Evolutionary conservation across 2,329 filamentous ascomycete genomes (phyloP), one percentile per base, ranked within the genome.

Genomic region (Tolypocladium inflatum): DNA sequence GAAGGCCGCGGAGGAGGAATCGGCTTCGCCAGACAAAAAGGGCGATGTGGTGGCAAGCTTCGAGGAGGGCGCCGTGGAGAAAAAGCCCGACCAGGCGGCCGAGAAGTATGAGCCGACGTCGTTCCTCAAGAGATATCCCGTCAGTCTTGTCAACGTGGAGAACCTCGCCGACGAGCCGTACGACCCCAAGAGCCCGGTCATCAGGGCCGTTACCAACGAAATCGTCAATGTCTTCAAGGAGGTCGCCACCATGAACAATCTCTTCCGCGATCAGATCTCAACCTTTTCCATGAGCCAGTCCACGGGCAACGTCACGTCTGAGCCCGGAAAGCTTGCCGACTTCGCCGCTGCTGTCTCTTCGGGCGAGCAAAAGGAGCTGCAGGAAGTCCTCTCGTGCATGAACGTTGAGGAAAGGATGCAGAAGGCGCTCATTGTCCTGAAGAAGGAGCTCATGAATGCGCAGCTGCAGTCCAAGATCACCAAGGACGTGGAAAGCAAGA

Each of bases 171-270:
- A 99, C 67, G 89, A 96, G 67, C 87, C 91, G 0, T 90, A 90
- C 70, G 94, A 97, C 71, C 88, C 91, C 68, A 95, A 93, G 74
- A 94, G 89, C 67, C 87, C 88, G 21, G 86, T 94, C 39, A 91
- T 97, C 60, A 87, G 91, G 57, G 94, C 94, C 15, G 86, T 99
- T 52, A 94, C 93, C 55, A 96, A 93, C 68, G 95, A 99, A 76
- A 97, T 99, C 61, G 91, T 99, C 70, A 97, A 97, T 71, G 94
- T 96, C 0, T 97, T 97, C 80, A 97, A 97, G 76, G 92, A 97
- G 71, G 91, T 99, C 57, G 93, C 93, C 11, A 88, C 86, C 51
- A 85, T 97, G 74, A 99, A 97, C 76, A 91, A 89, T 60, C 80
- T 99, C 23, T 99, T 99, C 80, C 85, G 93, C 59, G 94, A 99